Evolutionary conservation across 78 protist genomes (phyloP).

Genomic region (Salpingoeca rosetta): DNA sequence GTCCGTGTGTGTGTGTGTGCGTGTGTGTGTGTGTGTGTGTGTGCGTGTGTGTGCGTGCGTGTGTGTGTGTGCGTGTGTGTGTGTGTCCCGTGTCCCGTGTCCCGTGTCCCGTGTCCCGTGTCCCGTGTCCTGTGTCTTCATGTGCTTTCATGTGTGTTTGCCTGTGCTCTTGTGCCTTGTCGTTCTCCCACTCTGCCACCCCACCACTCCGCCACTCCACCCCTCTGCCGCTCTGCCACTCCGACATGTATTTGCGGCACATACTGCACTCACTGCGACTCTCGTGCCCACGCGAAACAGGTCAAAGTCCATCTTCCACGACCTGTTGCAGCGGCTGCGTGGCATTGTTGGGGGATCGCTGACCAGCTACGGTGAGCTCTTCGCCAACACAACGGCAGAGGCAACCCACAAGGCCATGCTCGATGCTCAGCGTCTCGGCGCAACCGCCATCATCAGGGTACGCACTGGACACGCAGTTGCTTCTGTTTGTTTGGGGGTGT

Average conservation of each 20-base stretch:
- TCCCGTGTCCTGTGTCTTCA: too few relatives aligned
- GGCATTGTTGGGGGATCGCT: background rate
- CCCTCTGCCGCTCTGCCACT: background rate
- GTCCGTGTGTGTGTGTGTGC: too few relatives aligned
- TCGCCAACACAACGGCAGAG: background rate
- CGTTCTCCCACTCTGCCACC: too few relatives aligned
- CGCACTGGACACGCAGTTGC: background rate
- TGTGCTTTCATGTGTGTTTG: too few relatives aligned
- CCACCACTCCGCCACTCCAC: background rate
- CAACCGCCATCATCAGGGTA: background rate
- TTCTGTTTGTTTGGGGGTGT: background rate
- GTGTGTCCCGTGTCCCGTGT: too few relatives aligned
- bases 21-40: too few relatives aligned
- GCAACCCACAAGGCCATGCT: background rate
- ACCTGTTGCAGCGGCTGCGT: background rate
- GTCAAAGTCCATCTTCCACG: background rate
- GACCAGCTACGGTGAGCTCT: background rate
- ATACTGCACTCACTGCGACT: background rate
- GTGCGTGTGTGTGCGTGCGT: too few relatives aligned
- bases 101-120: too few relatives aligned
- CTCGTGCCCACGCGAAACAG: too few relatives aligned
- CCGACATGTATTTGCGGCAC: background rate
- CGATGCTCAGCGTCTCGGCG: background rate
- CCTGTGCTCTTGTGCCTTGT: too few relatives aligned
- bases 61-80: too few relatives aligned